These are phyloP conservation scores for Chlorella sp. DNA, from an alignment of 139 green algal species.

Conservation along the genomic window DNA sequence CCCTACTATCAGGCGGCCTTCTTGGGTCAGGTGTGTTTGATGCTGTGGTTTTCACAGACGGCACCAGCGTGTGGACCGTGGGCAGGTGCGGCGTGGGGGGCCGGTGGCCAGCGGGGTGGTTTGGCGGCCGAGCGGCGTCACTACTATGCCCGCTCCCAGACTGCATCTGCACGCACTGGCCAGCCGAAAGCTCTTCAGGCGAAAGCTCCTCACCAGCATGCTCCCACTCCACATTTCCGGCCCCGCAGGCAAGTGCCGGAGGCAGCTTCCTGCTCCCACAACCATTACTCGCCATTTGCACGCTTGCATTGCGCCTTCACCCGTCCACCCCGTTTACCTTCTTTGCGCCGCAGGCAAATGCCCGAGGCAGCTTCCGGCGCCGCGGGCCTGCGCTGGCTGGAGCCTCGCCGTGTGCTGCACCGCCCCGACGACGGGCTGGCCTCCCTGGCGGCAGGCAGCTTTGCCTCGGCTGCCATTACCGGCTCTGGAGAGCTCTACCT, in stretches of 20 bases:
- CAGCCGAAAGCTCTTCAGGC: too few species aligned
- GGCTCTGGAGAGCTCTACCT: constrained; percentile 58
- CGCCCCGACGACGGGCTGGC: constrained; percentile 34
- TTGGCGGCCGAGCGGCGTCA: too few species aligned
- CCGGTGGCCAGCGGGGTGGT: too few species aligned
- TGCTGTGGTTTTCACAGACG: constrained; percentile 57
- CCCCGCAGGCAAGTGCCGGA: too few species aligned
- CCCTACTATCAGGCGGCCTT: too few species aligned
- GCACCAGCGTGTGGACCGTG: constrained; percentile 63
- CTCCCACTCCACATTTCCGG: too few species aligned
- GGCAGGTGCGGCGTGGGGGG: constrained; percentile 40
- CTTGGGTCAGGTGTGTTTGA: too few species aligned
- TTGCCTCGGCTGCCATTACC: constrained; percentile 59
- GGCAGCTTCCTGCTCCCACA: not conserved
- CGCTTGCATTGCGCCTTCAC: not conserved
- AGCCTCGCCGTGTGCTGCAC: constrained; percentile 48
- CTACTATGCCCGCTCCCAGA: too few species aligned
- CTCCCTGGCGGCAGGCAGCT: constrained; percentile 53
- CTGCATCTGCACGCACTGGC: too few species aligned
- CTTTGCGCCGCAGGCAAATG: not conserved
- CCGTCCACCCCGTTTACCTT: not conserved
- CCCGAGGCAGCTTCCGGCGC: not conserved
- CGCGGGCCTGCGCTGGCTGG: constrained; percentile 7
- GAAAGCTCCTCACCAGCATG: too few species aligned
- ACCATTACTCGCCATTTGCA: not conserved